Conservation (phyloP, 139 green algal species). For the Coelastrella sp. region DNA sequence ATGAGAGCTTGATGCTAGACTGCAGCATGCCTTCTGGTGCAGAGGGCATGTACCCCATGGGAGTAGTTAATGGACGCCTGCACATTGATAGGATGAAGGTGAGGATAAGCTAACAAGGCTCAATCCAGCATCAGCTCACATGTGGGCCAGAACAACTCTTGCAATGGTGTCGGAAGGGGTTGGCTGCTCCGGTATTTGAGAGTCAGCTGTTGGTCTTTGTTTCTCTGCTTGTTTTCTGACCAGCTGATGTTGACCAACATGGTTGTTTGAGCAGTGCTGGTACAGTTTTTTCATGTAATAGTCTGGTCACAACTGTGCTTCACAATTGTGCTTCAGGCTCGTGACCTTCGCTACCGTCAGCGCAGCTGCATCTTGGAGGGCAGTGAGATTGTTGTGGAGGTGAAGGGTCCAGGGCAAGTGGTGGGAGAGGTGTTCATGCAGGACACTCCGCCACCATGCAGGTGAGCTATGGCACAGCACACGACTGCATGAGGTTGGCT, state of each 20-base stretch:
- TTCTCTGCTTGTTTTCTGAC: too few species aligned
- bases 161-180: too few species aligned
- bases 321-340: conserved; percentile 17
- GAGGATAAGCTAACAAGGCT: neutral
- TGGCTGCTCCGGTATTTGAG: too few species aligned
- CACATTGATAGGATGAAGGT: conserved; percentile 64
- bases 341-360: conserved; percentile 39
- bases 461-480: neutral
- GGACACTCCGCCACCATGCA: conserved; percentile 42
- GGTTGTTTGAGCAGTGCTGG: too few species aligned
- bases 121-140: neutral
- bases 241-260: too few species aligned
- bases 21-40: conserved; percentile 18
- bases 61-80: conserved; percentile 56
- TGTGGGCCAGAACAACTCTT: too few species aligned
- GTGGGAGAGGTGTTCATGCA: conserved; percentile 49
- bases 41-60: neutral
- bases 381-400: conserved; percentile 42
- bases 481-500: too few species aligned
- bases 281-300: too few species aligned
- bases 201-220: too few species aligned
- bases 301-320: neutral
- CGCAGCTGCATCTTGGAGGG: conserved; percentile 22
- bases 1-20: conserved; percentile 66
- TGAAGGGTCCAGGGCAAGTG: conserved; percentile 43